Evolutionary conservation across 176 grass and related monocot species (phyloP).

Genomic region (Tillandsia leiboldiana): DNA sequence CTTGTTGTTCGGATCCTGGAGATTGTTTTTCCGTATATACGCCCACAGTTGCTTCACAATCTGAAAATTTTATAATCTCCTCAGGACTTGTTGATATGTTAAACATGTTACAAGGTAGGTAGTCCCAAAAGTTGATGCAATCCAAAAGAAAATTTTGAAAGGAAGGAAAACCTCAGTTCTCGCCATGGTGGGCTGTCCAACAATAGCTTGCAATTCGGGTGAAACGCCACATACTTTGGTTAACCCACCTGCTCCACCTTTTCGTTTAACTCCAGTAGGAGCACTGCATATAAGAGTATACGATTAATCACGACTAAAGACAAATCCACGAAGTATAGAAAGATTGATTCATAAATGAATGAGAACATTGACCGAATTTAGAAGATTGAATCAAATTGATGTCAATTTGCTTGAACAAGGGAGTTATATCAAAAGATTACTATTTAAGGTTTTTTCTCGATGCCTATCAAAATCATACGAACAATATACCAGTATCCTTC

Average conservation of each 20-base stretch:
- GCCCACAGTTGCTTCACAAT: constrained; percentile 92
- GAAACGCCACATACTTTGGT: constrained; percentile 96
- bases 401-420: too few relatives aligned
- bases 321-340: too few relatives aligned
- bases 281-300: constrained; percentile 18
- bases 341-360: too few relatives aligned
- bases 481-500: too few relatives aligned
- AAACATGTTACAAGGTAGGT: not conserved
- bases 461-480: too few relatives aligned
- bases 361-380: too few relatives aligned
- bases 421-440: too few relatives aligned
- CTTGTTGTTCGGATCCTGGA: constrained; percentile 93
- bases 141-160: not conserved
- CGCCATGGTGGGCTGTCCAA: constrained; percentile 95
- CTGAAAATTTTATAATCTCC: constrained; percentile 25
- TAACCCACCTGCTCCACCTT: constrained; percentile 80
- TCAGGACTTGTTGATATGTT: constrained; percentile 4
- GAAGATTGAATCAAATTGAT: too few relatives aligned
- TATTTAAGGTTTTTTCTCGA: too few relatives aligned
- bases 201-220: constrained; percentile 82
- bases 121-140: not conserved
- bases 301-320: too few relatives aligned
- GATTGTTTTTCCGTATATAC: constrained; percentile 80
- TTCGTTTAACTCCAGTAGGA: constrained; percentile 67
- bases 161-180: constrained; percentile 66